Percentiles rank a stretch among this genome's conserved stretches.
These are phyloP conservation scores for Talaromyces funiculosus DNA, from an alignment of 2,329 filamentous ascomycete genomes.

Conservation along the genomic window DNA sequence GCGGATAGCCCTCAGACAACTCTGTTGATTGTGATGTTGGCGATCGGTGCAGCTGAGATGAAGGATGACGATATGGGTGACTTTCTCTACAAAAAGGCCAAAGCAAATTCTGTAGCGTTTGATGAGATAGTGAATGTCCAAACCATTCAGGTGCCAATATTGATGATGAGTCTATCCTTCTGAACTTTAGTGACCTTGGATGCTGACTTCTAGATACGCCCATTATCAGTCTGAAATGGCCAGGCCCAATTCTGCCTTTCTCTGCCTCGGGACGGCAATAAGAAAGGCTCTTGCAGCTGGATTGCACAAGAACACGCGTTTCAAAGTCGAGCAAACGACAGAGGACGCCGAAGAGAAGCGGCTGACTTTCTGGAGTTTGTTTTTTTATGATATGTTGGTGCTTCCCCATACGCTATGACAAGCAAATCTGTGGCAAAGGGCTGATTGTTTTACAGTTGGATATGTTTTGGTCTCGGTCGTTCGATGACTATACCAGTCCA, in stretches of 20 bases:
- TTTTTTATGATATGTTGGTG: constrained; percentile 42
- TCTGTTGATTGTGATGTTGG: constrained; percentile 36
- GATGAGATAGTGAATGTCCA: constrained; percentile 45
- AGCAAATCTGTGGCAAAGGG: background rate
- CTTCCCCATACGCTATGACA: background rate
- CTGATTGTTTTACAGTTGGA: constrained; percentile 30
- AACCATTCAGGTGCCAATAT: constrained; percentile 38
- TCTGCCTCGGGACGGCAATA: constrained; percentile 37
- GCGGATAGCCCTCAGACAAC: constrained; percentile 33
- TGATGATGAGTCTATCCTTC: constrained; percentile 42
- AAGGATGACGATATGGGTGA: constrained; percentile 38
- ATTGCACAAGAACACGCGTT: constrained; percentile 38
- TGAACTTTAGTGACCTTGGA: background rate
- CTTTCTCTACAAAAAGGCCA: constrained; percentile 41
- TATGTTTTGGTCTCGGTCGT: constrained; percentile 40
- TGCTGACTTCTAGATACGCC: constrained; percentile 26
- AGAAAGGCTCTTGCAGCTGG: constrained; percentile 43
- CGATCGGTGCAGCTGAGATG: constrained; percentile 34
- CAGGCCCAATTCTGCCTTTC: constrained; percentile 40
- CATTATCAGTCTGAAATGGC: constrained; percentile 43
- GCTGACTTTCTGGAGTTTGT: constrained; percentile 38
- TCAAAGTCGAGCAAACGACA: constrained; percentile 25
- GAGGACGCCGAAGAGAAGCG: constrained; percentile 35
- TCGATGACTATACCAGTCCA: constrained; percentile 37
- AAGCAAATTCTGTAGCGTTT: constrained; percentile 30